Base-by-base conservation (phyloP, 306 rosid genomes). In the Ormosia emarginata region DNA sequence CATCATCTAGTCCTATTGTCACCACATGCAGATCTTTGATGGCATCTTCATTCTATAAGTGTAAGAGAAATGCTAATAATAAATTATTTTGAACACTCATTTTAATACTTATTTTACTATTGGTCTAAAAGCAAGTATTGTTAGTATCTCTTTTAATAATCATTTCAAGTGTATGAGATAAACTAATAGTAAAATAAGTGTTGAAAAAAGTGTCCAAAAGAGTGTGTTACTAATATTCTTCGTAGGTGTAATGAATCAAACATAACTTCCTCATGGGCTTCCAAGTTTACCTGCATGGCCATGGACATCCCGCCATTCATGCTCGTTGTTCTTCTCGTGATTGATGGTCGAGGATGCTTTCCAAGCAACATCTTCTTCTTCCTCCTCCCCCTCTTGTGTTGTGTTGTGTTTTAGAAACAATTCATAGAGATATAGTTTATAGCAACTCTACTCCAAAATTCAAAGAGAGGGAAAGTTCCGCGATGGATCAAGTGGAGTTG, bases 271-370 rank as follows among this genome's bases (percentile, higher is more conserved):
- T 74, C 75, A 24, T 52, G 44, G 4, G 50, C 34, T 76, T 88
- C 89, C 43, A 53, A 71, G 66, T 40, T 59, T 79, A 1, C 14
- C 15, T 0, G 58, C 33, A 43, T 66, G 77, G 89, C 94, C 2
- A 80, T 47, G 62, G 83, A 81, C 65, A 94, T 72, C 15, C 94
- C 91, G 0, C 92, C 91, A 1, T 85, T 84, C 91, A 88, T 84
- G 85, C 98, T 94, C 3, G 85, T 79, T n/a, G 97, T 94, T 87
- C 97, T 90, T 86, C 33, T 85, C 44, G 92, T 72, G 18, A 67
- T 65, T 11, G 90, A 72, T 4, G 86, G 83, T 2, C 93, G 78
- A 12, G 87, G 87, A 46, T 93, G 91, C 88, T 94, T 94, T 77
- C 97, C 90, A 2, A 92, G 58, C 78, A 92, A n/a, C 98, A 94